Percentiles rank a stretch among this genome's conserved stretches.
Conservation (phyloP, 2,329 filamentous ascomycete species). For the Ophiostoma pallidulum region DNA sequence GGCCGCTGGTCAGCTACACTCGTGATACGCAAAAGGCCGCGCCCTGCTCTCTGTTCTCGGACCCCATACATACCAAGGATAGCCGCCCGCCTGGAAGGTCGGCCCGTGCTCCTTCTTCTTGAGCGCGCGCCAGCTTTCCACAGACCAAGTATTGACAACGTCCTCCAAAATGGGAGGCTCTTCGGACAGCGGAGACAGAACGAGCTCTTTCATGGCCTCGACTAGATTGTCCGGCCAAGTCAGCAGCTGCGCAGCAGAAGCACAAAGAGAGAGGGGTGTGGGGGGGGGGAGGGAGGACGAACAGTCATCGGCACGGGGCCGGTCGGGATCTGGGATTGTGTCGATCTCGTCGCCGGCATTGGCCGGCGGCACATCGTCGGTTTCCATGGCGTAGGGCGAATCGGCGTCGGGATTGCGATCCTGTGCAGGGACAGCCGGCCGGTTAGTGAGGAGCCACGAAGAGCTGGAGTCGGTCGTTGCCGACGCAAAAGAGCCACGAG, state of each 20-base stretch:
- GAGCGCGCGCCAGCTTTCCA: constrained; percentile 70
- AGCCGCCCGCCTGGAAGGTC: constrained; percentile 73
- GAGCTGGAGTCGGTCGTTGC: neutral
- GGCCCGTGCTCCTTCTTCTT: constrained; percentile 80
- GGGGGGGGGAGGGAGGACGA: constrained; percentile 22
- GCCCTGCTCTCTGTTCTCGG: neutral
- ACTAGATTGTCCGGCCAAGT: constrained; percentile 39
- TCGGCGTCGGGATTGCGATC: constrained; percentile 31
- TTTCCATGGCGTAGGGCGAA: constrained; percentile 46
- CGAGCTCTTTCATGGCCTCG: constrained; percentile 75
- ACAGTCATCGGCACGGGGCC: constrained; percentile 45
- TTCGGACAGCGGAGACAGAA: constrained; percentile 61
- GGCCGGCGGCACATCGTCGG: constrained; percentile 41
- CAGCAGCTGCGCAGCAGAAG: too few species aligned
- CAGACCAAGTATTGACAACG: constrained; percentile 72
- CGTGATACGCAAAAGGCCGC: neutral
- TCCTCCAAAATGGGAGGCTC: constrained; percentile 76
- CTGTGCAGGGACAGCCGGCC: constrained; percentile 35
- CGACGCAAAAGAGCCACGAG: too few species aligned
- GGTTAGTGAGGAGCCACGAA: constrained; percentile 14
- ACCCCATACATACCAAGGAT: constrained; percentile 64
- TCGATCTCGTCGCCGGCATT: constrained; percentile 39
- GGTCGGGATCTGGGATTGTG: constrained; percentile 40
- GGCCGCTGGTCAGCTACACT: neutral
- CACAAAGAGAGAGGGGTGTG: too few species aligned